A percentile compares a stretch with the other conserved stretches of the same genome.
These are phyloP conservation scores for Microcyclosporella mali DNA, from an alignment of 2,329 filamentous ascomycete genomes.

Conservation along the genomic window DNA sequence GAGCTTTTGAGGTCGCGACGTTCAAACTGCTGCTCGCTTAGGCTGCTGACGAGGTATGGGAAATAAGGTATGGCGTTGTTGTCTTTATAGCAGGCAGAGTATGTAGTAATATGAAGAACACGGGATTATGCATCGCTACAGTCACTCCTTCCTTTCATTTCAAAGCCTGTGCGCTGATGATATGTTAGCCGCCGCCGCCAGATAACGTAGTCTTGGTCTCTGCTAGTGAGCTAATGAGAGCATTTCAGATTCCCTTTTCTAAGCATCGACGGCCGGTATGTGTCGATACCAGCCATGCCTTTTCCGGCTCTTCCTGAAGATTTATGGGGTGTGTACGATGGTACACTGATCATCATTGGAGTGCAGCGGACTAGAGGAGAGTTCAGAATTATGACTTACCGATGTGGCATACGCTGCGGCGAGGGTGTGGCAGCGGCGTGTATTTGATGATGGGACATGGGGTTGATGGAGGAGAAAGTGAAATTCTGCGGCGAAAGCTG, in stretches of 20 bases:
- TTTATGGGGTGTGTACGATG: slow-evolving; percentile 27
- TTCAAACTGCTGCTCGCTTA: slow-evolving; percentile 30
- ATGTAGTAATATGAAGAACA: too few species aligned
- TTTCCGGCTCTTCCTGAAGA: slow-evolving; percentile 49
- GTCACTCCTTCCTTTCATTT: too few species aligned
- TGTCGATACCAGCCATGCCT: slow-evolving; percentile 47
- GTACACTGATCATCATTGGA: slow-evolving; percentile 31
- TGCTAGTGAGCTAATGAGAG: too few species aligned
- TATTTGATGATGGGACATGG: not conserved
- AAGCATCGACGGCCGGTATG: slow-evolving; percentile 47
- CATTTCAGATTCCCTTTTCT: slow-evolving; percentile 35
- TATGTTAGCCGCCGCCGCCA: too few species aligned
- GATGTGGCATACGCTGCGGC: too few species aligned
- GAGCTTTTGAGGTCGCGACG: slow-evolving; percentile 36
- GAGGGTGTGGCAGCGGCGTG: too few species aligned
- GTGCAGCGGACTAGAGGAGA: slow-evolving; percentile 2
- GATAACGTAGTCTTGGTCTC: not conserved
- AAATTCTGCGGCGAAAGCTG: not conserved
- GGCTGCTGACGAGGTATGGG: not conserved
- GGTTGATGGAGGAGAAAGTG: slow-evolving; percentile 1
- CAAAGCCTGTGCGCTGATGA: too few species aligned
- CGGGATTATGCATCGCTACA: too few species aligned
- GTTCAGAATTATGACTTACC: slow-evolving; percentile 6
- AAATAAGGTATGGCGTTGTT: too few species aligned
- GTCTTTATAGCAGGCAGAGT: too few species aligned